Conservation (phyloP, 768 basidiomycete species). For the Termitomyces sp. region DNA sequence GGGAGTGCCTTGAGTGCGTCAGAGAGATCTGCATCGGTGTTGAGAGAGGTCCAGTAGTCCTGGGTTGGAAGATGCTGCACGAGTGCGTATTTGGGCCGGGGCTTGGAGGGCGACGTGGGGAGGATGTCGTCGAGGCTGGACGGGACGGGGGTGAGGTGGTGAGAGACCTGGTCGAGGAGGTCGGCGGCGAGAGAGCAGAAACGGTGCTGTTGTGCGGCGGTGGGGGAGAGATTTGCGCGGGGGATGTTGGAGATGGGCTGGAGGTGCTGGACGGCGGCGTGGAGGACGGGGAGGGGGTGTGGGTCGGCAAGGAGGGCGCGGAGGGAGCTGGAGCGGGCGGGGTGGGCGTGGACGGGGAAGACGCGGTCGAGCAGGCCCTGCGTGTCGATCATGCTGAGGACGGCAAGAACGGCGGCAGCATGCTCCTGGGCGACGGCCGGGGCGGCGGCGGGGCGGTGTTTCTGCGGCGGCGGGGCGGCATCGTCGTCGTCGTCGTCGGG, state of each 20-base stretch:
- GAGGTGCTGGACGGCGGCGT: constrained; percentile 66
- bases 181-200: constrained; percentile 76
- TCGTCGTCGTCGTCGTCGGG: constrained; percentile 39
- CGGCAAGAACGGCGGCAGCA: constrained; percentile 56
- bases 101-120: constrained; percentile 27
- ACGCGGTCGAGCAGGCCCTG: constrained; percentile 82
- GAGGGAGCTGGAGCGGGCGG: constrained; percentile 45
- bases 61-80: constrained; percentile 77
- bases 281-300: constrained; percentile 54
- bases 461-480: too few species aligned
- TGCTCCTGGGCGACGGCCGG: constrained; percentile 20
- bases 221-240: constrained; percentile 59
- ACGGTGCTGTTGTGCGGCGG: constrained; percentile 65
- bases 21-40: constrained; percentile 38
- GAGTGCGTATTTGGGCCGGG: constrained; percentile 60
- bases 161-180: constrained; percentile 70
- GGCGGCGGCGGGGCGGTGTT: constrained; percentile 41
- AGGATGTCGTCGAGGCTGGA: constrained; percentile 47
- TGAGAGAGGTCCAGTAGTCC: constrained; percentile 78
- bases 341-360: constrained; percentile 51
- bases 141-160: constrained; percentile 41
- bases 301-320: constrained; percentile 53
- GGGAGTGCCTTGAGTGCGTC: constrained; percentile 48
- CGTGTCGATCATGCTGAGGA: constrained; percentile 64
- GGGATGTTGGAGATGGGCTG: constrained; percentile 67